phyloP scores from a whole-genome alignment of 2,329 filamentous ascomycete genomes.

The Pezicula neosporulosa region DNA sequence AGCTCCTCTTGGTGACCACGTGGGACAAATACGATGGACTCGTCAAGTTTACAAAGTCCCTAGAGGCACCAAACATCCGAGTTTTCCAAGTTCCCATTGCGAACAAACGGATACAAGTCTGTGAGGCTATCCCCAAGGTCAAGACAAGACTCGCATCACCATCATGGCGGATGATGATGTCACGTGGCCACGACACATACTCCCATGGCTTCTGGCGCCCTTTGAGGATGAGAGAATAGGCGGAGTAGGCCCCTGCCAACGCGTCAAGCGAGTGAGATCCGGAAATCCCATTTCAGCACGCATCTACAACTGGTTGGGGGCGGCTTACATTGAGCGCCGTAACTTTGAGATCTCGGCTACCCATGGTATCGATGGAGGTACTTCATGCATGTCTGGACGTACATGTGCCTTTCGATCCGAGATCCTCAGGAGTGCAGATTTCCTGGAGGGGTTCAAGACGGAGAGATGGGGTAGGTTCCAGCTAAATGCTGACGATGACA shows the following conservation, averaged over 20 bases:
- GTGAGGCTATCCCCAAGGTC: conserved; percentile 83
- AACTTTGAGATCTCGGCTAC: conserved; percentile 98
- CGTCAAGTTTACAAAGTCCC: conserved; percentile 60
- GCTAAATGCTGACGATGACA: conserved; percentile 95
- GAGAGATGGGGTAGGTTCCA: conserved; percentile 88
- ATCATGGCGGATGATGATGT: conserved; percentile 96
- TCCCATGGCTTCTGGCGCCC: conserved; percentile 89
- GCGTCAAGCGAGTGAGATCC: conserved; percentile 65
- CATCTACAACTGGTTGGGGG: conserved; percentile 85
- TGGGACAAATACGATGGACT: conserved; percentile 71
- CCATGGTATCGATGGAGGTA: conserved; percentile 89
- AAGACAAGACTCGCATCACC: conserved; percentile 75
- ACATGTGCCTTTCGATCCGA: conserved; percentile 89
- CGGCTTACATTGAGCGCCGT: conserved; percentile 86
- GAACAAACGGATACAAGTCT: conserved; percentile 94
- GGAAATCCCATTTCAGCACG: conserved; percentile 52
- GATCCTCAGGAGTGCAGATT: conserved; percentile 81
- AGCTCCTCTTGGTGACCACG: conserved; percentile 85
- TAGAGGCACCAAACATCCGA: conserved; percentile 59
- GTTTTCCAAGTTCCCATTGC: conserved; percentile 79
- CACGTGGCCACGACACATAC: conserved; percentile 80
- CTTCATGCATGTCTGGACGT: conserved; percentile 94
- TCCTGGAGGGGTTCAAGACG: conserved; percentile 85
- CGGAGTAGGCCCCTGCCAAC: conserved; percentile 88
- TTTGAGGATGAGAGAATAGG: conserved; percentile 83